Percentiles rank a stretch among this genome's conserved stretches.
Conservation (phyloP, 1,284 basidiomycete species). For the Nidula niveotomentosa region DNA sequence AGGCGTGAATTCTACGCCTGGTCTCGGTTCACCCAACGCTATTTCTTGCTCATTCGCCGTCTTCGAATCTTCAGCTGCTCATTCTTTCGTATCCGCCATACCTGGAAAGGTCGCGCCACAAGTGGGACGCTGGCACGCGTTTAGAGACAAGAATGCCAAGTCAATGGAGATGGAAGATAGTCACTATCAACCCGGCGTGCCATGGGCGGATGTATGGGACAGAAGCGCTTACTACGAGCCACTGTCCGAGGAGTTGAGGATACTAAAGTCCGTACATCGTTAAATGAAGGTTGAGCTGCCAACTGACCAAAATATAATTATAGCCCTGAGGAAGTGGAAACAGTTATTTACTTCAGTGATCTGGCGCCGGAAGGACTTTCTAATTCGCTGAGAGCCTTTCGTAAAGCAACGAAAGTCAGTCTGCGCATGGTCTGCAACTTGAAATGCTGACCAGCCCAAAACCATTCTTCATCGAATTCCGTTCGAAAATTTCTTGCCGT, state of each 20-base stretch:
- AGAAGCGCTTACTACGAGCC: slow-evolving; percentile 18
- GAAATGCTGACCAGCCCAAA: too few species aligned
- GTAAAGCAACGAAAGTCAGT: slow-evolving; percentile 51
- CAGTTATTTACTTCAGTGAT: slow-evolving; percentile 66
- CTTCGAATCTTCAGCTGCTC: slow-evolving; percentile 36
- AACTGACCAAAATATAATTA: too few species aligned
- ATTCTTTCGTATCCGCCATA: slow-evolving; percentile 59
- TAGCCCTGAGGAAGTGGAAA: slow-evolving; percentile 39
- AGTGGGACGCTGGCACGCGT: slow-evolving; percentile 69
- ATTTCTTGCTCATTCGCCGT: slow-evolving; percentile 53
- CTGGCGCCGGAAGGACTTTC: slow-evolving; percentile 60
- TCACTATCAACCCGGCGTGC: slow-evolving; percentile 23
- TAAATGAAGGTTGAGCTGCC: too few species aligned
- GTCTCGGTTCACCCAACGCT: slow-evolving; percentile 14
- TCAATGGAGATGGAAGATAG: slow-evolving; percentile 25
- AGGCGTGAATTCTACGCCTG: slow-evolving; percentile 19
- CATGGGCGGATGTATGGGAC: slow-evolving; percentile 56
- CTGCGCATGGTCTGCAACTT: too few species aligned
- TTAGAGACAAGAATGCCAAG: slow-evolving; percentile 31
- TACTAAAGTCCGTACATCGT: slow-evolving; percentile 32
- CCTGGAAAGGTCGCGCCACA: slow-evolving; percentile 54
- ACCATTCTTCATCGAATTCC: too few species aligned
- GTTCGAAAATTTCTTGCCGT: background rate
- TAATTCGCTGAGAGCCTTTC: slow-evolving; percentile 47
- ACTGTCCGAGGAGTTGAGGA: slow-evolving; percentile 36